Base-by-base conservation (phyloP, 176 grass and related monocot genomes). In the Sorghum bicolor region DNA sequence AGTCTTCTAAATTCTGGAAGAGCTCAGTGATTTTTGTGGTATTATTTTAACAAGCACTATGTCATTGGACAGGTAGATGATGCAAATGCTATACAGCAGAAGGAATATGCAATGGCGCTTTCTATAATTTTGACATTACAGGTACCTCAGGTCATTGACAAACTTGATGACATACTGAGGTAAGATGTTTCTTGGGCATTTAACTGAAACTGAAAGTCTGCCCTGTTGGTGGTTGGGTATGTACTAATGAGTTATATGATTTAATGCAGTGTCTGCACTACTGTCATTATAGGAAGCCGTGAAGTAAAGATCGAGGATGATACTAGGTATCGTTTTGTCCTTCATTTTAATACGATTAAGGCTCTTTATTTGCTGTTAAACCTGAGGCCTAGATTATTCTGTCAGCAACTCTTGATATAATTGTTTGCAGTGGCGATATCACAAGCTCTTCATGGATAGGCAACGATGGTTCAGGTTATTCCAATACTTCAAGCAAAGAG, bases 161-260 rank as follows among this genome's bases (percentile, higher is more conserved):
- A 92, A 94, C 96, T 99, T 22, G 96, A 99, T 81, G 96, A 99
- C 61, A 96, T 99, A 52, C 89, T 99, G 87, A 96, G 91, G 96
- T 99, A 90, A 81, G 45, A 64, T 40, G 55, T 41, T 82, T 67
- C 57, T 85, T 26, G 26, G 64, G 55, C 62, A 75, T 17, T 63
- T 45, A 84, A 76, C 63, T 63, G 13, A 67, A 57, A 50, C 19
- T 25, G 64, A 24, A 43, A 65, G 26, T 29, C 53, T 62, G 12
- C 41, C 14, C 75, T 82, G 26, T 38, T 79, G 13, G 33, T 80
- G 75, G 28, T 79, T 57, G 66, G 57, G 16, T 77, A 29, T 19
- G 2, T 65, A 45, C 53, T 50, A 40, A 86, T 81, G 11, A 17
- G 28, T 14, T 78, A 60, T 84, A 75, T 52, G 34, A n/a, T 86